Conservation (phyloP, 2,329 filamentous ascomycete species). For the Chaetomiaceae sp. region DNA sequence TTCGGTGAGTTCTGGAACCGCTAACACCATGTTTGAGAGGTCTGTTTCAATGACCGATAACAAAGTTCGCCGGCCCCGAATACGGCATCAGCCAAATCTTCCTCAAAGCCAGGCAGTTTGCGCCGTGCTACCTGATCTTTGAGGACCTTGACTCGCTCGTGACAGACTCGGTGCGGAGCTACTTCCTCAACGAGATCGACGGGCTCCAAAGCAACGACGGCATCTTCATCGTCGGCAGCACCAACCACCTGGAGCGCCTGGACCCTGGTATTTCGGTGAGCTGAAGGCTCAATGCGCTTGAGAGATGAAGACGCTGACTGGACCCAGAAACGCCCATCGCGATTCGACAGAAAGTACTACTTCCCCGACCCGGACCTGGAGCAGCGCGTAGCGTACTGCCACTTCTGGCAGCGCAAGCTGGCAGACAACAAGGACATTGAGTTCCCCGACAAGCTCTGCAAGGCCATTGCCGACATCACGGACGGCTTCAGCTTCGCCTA, state of each 20-base stretch:
- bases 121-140: conserved; percentile 67
- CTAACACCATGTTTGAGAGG: too few species aligned
- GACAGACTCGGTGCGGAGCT: conserved; percentile 54
- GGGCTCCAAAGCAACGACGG: conserved; percentile 66
- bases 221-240: conserved; percentile 64
- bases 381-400: conserved; percentile 56
- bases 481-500: conserved; percentile 65
- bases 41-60: conserved; percentile 16
- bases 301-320: background rate
- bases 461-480: conserved; percentile 58
- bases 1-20: conserved; percentile 31
- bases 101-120: conserved; percentile 53
- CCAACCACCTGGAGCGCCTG: conserved; percentile 61
- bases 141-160: conserved; percentile 69
- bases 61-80: conserved; percentile 52
- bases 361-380: conserved; percentile 54
- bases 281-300: too few species aligned
- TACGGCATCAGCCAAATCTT: conserved; percentile 51
- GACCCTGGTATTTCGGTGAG: conserved; percentile 59
- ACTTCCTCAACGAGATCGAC: conserved; percentile 71
- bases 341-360: conserved; percentile 64
- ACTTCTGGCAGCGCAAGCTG: conserved; percentile 59
- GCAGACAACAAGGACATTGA: conserved; percentile 52
- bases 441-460: conserved; percentile 56
- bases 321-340: conserved; percentile 54